Conservation (phyloP, 768 basidiomycete genomes). For the Macrocybe gigantea region DNA sequence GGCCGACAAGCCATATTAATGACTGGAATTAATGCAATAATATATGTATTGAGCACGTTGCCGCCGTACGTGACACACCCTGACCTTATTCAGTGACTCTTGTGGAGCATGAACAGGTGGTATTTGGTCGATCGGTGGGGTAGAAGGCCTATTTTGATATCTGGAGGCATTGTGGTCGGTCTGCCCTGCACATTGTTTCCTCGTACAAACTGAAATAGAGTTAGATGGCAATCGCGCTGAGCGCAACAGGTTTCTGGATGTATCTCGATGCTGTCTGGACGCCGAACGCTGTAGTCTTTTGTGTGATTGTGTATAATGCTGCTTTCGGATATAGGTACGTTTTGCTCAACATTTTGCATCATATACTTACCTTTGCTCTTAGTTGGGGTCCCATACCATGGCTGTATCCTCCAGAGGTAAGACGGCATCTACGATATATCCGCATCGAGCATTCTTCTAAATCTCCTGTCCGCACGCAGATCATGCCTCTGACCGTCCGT, state of each 20-base stretch:
- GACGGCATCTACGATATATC: too few relatives aligned
- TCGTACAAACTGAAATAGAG: not conserved
- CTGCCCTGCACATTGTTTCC: not conserved
- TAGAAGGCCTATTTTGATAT: slow-evolving; percentile 78
- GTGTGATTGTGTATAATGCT: slow-evolving; percentile 89
- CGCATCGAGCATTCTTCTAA: not conserved
- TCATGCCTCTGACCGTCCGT: slow-evolving; percentile 82
- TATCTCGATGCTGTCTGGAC: slow-evolving; percentile 84
- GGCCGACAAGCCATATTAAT: slow-evolving; percentile 91
- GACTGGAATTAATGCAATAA: slow-evolving; percentile 89
- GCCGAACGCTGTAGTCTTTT: slow-evolving; percentile 82
- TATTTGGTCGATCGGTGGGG: slow-evolving; percentile 92
- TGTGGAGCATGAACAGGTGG: slow-evolving; percentile 52
- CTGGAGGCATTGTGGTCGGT: slow-evolving; percentile 75
- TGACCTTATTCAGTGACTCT: slow-evolving; percentile 4
- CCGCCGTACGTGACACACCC: slow-evolving; percentile 57
- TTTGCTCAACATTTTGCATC: not conserved
- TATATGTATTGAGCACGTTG: slow-evolving; percentile 74
- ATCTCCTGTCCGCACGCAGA: slow-evolving; percentile 32
- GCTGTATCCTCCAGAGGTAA: slow-evolving; percentile 79
- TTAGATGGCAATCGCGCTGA: slow-evolving; percentile 78
- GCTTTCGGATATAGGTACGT: slow-evolving; percentile 81
- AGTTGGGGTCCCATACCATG: slow-evolving; percentile 88
- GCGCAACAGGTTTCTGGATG: slow-evolving; percentile 87
- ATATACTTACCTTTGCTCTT: slow-evolving; percentile 4